phyloP scores from a whole-genome alignment of 768 basidiomycete species.

The Tulasnella sp. region DNA sequence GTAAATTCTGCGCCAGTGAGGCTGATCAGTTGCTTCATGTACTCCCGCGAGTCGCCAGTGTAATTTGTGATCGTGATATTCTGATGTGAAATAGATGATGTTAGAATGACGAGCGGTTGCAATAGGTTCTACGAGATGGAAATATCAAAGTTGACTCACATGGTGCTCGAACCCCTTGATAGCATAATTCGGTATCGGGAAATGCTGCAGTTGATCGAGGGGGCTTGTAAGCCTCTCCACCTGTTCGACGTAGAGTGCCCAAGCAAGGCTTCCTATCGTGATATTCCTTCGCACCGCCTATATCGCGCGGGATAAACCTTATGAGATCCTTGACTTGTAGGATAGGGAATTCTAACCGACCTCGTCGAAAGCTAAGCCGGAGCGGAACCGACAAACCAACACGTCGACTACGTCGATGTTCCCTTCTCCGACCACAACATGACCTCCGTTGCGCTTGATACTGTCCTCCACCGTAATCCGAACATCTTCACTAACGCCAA shows the following conservation, averaged over 20 bases:
- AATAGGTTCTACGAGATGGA: background rate
- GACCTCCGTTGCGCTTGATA: slow-evolving; percentile 51
- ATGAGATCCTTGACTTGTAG: background rate
- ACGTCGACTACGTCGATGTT: slow-evolving; percentile 49
- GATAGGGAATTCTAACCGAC: slow-evolving; percentile 31
- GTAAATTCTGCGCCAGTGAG: slow-evolving; percentile 73
- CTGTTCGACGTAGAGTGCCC: slow-evolving; percentile 71
- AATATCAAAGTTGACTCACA: slow-evolving; percentile 43
- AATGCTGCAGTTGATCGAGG: slow-evolving; percentile 69
- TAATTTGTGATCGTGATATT: slow-evolving; percentile 82
- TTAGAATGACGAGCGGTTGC: background rate
- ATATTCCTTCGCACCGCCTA: slow-evolving; percentile 51
- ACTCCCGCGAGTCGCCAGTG: slow-evolving; percentile 75
- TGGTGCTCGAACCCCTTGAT: slow-evolving; percentile 50
- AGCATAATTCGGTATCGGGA: slow-evolving; percentile 55
- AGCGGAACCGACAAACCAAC: slow-evolving; percentile 56
- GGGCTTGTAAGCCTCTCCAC: slow-evolving; percentile 51
- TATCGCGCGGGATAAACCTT: background rate
- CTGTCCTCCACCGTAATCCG: slow-evolving; percentile 46
- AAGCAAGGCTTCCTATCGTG: slow-evolving; percentile 66
- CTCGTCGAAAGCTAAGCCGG: slow-evolving; percentile 57
- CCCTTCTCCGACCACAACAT: slow-evolving; percentile 28
- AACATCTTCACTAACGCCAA: slow-evolving; percentile 42
- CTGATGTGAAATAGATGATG: too few species aligned
- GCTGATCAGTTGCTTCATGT: slow-evolving; percentile 70